Evolutionary conservation across 2,329 filamentous ascomycete species (phyloP).

Genomic region (Amauroascus verrucosus): DNA sequence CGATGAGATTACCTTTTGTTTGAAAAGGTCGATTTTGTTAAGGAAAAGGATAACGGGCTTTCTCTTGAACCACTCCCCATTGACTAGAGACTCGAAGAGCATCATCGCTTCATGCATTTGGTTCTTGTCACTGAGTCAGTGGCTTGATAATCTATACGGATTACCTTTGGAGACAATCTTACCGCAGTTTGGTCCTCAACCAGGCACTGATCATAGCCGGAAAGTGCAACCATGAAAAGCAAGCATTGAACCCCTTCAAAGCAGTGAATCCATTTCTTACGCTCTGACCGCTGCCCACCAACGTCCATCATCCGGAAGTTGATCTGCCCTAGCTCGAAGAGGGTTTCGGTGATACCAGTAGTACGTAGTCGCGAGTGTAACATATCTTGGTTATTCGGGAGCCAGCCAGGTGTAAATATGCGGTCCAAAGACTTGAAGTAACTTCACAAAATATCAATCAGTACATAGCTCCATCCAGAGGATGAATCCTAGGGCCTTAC

Average conservation of each 20-base stretch:
- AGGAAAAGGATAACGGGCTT: slow-evolving; percentile 75
- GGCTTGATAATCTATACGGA: neutral
- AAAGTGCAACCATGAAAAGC: slow-evolving; percentile 88
- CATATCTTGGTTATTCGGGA: slow-evolving; percentile 90
- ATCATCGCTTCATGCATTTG: slow-evolving; percentile 87
- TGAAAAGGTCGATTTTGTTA: slow-evolving; percentile 82
- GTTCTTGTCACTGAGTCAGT: slow-evolving; percentile 45
- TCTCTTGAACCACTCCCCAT: slow-evolving; percentile 76
- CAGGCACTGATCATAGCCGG: slow-evolving; percentile 90
- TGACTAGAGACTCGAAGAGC: slow-evolving; percentile 77
- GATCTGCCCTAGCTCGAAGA: slow-evolving; percentile 82
- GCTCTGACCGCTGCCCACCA: slow-evolving; percentile 80
- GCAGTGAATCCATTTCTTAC: slow-evolving; percentile 96
- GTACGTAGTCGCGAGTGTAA: slow-evolving; percentile 81
- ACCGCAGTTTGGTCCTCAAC: slow-evolving; percentile 95
- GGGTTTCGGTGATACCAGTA: slow-evolving; percentile 89
- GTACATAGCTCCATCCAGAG: neutral
- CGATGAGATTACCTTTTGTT: slow-evolving; percentile 59
- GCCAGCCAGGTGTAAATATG: slow-evolving; percentile 64
- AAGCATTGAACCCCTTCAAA: slow-evolving; percentile 91
- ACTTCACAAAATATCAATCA: slow-evolving; percentile 40
- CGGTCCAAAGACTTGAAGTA: slow-evolving; percentile 73
- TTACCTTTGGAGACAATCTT: slow-evolving; percentile 33
- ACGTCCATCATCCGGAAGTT: slow-evolving; percentile 98
- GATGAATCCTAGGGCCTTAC: slow-evolving; percentile 44